Conservation (phyloP, 108 stramenopile genomes). For the Cylindrotheca closterium region DNA sequence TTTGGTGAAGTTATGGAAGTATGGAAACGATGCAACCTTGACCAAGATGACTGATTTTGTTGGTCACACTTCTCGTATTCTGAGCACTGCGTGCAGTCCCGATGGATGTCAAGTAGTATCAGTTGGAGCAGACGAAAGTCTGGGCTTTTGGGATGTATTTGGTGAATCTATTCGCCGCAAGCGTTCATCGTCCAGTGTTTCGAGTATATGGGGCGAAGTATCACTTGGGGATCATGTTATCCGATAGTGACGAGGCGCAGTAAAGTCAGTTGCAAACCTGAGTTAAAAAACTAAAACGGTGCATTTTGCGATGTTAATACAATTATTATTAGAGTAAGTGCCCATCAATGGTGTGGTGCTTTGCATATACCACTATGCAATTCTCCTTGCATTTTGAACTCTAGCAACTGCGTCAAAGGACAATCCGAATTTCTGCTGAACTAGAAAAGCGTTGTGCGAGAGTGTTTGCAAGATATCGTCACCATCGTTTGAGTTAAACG, state of each 20-base stretch:
- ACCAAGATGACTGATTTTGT: constrained; percentile 81
- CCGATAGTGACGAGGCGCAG: no score
- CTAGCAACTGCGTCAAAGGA: constrained; percentile 5
- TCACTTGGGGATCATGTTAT: no score
- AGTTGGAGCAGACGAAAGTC: constrained; percentile 89
- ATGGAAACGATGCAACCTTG: constrained; percentile 71
- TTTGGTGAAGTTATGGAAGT: constrained; percentile 90
- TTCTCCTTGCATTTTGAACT: neutral
- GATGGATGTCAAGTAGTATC: constrained; percentile 84
- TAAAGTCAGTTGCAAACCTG: no score
- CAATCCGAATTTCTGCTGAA: neutral
- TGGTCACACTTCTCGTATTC: constrained; percentile 80
- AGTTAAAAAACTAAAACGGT: no score
- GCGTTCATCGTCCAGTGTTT: no score
- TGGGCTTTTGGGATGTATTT: constrained; percentile 87
- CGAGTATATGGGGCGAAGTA: no score
- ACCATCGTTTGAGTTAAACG: neutral
- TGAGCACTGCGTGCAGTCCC: constrained; percentile 84
- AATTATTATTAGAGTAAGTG: no score
- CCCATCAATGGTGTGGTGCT: no score
- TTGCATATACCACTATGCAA: neutral
- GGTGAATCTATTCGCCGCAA: no score
- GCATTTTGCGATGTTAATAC: no score
- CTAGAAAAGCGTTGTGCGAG: neutral
- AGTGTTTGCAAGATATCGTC: neutral